Conservation (phyloP, 192 early-diverging fungal species). For the Coemansia sp. region DNA sequence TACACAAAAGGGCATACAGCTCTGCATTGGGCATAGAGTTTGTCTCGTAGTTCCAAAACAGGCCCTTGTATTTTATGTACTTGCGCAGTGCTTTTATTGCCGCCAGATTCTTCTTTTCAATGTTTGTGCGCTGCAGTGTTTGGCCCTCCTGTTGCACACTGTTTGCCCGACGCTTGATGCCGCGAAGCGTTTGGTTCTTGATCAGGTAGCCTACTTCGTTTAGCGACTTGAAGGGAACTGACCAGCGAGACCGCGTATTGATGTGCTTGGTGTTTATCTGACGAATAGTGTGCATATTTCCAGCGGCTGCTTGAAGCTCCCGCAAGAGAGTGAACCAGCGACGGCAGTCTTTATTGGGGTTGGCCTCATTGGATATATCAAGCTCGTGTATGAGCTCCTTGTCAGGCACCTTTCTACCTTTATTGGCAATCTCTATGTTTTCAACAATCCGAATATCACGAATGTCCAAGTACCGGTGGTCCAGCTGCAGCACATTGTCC, state of each 20-base stretch:
- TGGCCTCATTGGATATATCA: constrained; percentile 25
- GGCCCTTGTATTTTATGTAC: constrained; percentile 16
- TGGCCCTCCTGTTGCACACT: background rate
- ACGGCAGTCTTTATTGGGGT: constrained; percentile 35
- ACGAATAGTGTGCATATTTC: constrained; percentile 31
- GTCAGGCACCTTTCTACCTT: constrained; percentile 8
- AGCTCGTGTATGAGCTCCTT: constrained; percentile 22
- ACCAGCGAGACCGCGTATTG: constrained; percentile 49
- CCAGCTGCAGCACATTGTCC: constrained; percentile 12
- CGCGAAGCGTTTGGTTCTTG: constrained; percentile 34
- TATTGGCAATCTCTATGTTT: constrained; percentile 11
- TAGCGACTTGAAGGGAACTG: constrained; percentile 49
- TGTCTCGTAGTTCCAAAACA: constrained; percentile 20
- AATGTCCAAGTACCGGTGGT: constrained; percentile 44
- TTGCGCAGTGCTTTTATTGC: constrained; percentile 43
- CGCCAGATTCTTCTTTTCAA: constrained; percentile 44
- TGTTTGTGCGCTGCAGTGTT: constrained; percentile 27
- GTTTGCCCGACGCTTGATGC: constrained; percentile 14
- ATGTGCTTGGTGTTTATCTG: constrained; percentile 55
- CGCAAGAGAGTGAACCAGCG: constrained; percentile 23
- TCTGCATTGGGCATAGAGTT: constrained; percentile 5
- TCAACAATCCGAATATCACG: constrained; percentile 34
- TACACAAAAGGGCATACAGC: background rate
- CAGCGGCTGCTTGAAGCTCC: constrained; percentile 30
- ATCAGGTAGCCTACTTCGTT: constrained; percentile 46